Conservation (phyloP, 441 rosid species). For the Erodium trifolium region DNA sequence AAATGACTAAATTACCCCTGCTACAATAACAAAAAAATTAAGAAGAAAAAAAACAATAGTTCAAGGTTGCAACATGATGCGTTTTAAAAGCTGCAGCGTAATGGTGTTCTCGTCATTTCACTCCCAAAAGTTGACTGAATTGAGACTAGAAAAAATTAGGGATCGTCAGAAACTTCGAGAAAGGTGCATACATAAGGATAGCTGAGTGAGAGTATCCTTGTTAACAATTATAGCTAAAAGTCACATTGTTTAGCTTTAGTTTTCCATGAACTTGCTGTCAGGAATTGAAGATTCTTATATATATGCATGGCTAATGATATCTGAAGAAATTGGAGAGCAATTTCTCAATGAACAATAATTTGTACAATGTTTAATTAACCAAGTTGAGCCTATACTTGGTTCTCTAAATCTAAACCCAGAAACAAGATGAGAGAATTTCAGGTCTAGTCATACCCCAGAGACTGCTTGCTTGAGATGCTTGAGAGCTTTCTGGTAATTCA, state of each 20-base stretch:
- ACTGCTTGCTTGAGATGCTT: slow-evolving; percentile 13
- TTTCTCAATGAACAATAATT: slow-evolving; percentile 15
- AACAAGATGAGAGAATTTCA: background rate
- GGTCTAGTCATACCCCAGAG: background rate
- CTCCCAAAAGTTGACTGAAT: too few species aligned
- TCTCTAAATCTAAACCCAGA: background rate
- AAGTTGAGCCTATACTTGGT: slow-evolving; percentile 12
- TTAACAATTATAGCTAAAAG: background rate
- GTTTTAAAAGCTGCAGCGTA: too few species aligned
- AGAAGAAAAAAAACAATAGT: too few species aligned
- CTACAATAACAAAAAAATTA: too few species aligned
- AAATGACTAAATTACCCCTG: too few species aligned
- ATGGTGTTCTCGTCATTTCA: too few species aligned
- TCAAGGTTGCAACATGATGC: too few species aligned
- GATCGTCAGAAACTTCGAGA: too few species aligned
- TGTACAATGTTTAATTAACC: slow-evolving; percentile 16
- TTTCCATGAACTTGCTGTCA: background rate
- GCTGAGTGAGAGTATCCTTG: too few species aligned
- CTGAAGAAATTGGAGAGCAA: background rate
- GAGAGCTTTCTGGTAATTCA: slow-evolving; percentile 50
- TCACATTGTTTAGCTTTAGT: background rate
- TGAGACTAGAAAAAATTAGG: too few species aligned
- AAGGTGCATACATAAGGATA: too few species aligned
- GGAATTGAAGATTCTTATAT: background rate
- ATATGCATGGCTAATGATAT: background rate